phyloP scores from a whole-genome alignment of 345 rosid species.

The Dipteronia sinensis region DNA sequence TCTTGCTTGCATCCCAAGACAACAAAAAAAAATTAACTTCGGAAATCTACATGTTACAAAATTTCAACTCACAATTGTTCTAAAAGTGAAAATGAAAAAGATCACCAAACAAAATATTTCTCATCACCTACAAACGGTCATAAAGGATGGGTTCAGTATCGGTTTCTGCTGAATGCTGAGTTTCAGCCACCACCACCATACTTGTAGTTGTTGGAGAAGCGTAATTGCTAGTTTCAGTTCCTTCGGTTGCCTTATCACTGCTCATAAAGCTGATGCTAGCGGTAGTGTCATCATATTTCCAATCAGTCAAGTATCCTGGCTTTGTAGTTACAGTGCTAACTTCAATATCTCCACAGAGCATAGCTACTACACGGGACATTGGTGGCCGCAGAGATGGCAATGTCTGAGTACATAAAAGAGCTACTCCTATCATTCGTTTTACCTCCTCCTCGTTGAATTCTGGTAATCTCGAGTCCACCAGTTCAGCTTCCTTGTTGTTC shows the following conservation, averaged over 20 bases:
- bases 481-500: slow-evolving; percentile 37
- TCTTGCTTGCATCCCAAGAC: too few species aligned
- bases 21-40: too few species aligned
- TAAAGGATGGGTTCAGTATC: slow-evolving; percentile 14
- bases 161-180: neutral
- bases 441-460: slow-evolving; percentile 47
- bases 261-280: slow-evolving; percentile 29
- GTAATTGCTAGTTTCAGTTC: slow-evolving; percentile 5
- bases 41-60: too few species aligned
- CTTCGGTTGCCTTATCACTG: slow-evolving; percentile 26
- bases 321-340: slow-evolving; percentile 34
- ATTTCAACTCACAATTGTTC: too few species aligned
- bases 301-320: slow-evolving; percentile 46
- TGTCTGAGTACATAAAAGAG: slow-evolving; percentile 65
- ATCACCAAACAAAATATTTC: neutral
- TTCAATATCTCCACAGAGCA: slow-evolving; percentile 74
- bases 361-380: slow-evolving; percentile 66
- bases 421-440: slow-evolving; percentile 52
- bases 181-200: neutral
- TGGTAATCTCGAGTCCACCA: slow-evolving; percentile 40
- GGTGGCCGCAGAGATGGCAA: slow-evolving; percentile 55
- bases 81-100: neutral
- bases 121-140: slow-evolving; percentile 14
- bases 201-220: slow-evolving; percentile 19
- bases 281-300: slow-evolving; percentile 49